Evolutionary conservation across 108 stramenopile genomes (phyloP).

Genomic region (Stephanodiscus minutulus): DNA sequence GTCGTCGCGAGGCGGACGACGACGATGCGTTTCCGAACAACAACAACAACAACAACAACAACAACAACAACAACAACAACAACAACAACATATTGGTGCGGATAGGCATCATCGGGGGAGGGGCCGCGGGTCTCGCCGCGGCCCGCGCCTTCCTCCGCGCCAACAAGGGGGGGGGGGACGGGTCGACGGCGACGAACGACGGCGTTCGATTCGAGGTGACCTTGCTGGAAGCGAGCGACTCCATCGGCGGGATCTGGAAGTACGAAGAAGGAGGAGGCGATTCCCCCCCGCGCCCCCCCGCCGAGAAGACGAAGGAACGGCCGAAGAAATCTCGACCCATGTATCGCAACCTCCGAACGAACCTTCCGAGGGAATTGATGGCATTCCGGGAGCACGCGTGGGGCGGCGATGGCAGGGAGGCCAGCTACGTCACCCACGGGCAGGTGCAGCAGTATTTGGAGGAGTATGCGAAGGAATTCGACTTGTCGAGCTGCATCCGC

Average conservation of each 20-base stretch:
- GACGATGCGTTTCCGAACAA: no score
- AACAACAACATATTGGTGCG: background rate
- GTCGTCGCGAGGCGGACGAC: no score
- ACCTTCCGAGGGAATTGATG: constrained; percentile 69
- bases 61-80: background rate
- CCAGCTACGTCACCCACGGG: constrained; percentile 74
- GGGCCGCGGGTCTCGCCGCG: constrained; percentile 75
- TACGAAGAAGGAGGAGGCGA: constrained; percentile 28
- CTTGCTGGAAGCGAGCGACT: constrained; percentile 62
- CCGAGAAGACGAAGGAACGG: background rate
- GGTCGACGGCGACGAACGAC: background rate
- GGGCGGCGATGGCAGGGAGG: constrained; percentile 7
- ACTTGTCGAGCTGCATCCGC: constrained; percentile 48
- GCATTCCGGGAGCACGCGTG: background rate
- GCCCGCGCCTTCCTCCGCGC: constrained; percentile 66
- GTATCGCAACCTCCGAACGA: constrained; percentile 79
- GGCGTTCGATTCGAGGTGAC: constrained; percentile 30
- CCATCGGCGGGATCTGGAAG: constrained; percentile 74
- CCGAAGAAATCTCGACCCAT: constrained; percentile 58
- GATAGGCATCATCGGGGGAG: constrained; percentile 81
- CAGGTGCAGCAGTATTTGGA: constrained; percentile 70
- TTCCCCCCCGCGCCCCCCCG: background rate
- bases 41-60: background rate
- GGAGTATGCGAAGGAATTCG: constrained; percentile 58
- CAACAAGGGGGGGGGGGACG: background rate